Evolutionary conservation across 352 stramenopile genomes (phyloP).

Genomic region (Phytophthora vignae): DNA sequence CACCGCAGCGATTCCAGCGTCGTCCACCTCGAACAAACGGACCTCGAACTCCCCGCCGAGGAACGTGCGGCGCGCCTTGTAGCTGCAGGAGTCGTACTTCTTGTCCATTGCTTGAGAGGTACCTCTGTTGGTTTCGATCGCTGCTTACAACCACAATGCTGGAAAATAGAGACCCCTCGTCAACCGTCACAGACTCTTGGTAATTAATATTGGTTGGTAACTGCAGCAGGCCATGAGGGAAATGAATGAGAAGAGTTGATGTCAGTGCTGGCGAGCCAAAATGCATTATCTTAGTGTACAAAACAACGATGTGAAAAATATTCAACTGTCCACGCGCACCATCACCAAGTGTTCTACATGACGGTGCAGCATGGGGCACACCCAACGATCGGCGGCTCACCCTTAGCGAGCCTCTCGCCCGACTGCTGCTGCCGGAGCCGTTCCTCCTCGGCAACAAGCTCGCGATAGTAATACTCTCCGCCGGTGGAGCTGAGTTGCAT

Average conservation of each 20-base stretch:
- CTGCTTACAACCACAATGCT: background rate
- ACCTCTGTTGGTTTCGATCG: background rate
- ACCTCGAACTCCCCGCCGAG: conserved; percentile 75
- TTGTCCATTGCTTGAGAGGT: conserved; percentile 39
- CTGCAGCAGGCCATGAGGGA: background rate
- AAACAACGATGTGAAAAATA: background rate
- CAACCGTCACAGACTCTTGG: conserved; percentile 15
- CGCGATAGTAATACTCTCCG: conserved; percentile 54
- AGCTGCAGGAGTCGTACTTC: conserved; percentile 64
- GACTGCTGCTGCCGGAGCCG: conserved; percentile 37
- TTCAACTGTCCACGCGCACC: background rate
- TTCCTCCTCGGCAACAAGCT: conserved; percentile 53
- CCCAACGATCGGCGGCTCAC: conserved; percentile 39
- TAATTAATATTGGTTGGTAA: conserved; percentile 5
- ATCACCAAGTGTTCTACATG: conserved; percentile 29
- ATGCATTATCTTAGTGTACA: conserved; percentile 20
- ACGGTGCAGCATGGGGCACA: conserved; percentile 71
- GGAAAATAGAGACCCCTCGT: conserved; percentile 16
- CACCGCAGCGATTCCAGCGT: conserved; percentile 67
- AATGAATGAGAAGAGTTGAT: background rate
- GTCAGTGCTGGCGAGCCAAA: background rate
- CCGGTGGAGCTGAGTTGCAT: conserved; percentile 40
- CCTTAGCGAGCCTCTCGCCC: conserved; percentile 35
- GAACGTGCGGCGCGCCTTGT: conserved; percentile 68
- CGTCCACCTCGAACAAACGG: conserved; percentile 77